These are phyloP conservation scores for Hypoxylon perforatum DNA, from an alignment of 495 filamentous ascomycete species.

Conservation along the genomic window DNA sequence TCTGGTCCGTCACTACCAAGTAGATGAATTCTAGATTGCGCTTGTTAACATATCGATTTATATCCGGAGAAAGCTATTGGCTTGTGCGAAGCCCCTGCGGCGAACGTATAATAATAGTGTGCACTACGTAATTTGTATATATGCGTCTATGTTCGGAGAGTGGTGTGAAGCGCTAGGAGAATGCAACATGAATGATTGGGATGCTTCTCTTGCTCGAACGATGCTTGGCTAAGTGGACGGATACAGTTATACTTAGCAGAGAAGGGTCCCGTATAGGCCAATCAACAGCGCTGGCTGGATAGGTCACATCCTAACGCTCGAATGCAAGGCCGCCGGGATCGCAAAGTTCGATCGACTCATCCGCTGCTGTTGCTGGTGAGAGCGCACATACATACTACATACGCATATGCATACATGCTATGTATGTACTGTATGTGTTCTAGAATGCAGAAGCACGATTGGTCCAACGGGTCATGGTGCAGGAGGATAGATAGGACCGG, in stretches of 20 bases:
- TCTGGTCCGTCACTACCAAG: slow-evolving; percentile 17
- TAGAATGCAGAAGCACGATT: slow-evolving; percentile 37
- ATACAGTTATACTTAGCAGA: slow-evolving; percentile 14
- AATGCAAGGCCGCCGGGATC: slow-evolving; percentile 36
- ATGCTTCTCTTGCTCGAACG: slow-evolving; percentile 14
- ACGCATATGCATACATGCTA: slow-evolving; percentile 19
- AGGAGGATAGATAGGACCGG: slow-evolving; percentile 29
- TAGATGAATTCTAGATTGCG: slow-evolving; percentile 28
- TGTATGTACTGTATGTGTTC: slow-evolving; percentile 34
- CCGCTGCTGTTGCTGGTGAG: slow-evolving; percentile 30
- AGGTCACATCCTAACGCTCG: slow-evolving; percentile 22
- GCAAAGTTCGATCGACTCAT: slow-evolving; percentile 39
- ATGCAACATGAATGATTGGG: slow-evolving; percentile 25
- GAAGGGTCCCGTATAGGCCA: slow-evolving; percentile 18
- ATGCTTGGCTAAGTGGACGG: slow-evolving; percentile 34
- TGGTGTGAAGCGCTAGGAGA: slow-evolving; percentile 28
- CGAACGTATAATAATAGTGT: slow-evolving; percentile 29
- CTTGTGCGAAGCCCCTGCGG: slow-evolving; percentile 23
- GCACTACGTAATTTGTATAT: slow-evolving; percentile 40
- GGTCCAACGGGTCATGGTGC: slow-evolving; percentile 24
- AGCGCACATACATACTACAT: slow-evolving; percentile 14
- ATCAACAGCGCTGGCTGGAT: slow-evolving; percentile 9
- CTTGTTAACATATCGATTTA: slow-evolving; percentile 27
- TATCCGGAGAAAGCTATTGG: slow-evolving; percentile 35
- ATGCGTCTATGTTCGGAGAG: slow-evolving; percentile 10